Percentiles rank a stretch among this genome's conserved stretches.
These are phyloP conservation scores for Tuber borchii DNA, from an alignment of 495 filamentous ascomycete species.

Conservation along the genomic window DNA sequence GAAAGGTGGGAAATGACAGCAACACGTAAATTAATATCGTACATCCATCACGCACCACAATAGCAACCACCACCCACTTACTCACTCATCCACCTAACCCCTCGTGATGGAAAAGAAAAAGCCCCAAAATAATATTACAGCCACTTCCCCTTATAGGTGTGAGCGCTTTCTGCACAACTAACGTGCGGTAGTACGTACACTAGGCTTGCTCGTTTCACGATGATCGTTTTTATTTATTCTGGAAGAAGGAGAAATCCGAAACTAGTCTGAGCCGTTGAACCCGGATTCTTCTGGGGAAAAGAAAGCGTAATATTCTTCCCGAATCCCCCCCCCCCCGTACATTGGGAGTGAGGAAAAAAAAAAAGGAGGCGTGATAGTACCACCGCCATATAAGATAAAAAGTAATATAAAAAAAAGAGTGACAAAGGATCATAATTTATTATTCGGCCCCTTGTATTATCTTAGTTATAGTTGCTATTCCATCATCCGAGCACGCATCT, in stretches of 20 bases:
- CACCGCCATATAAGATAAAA: background rate
- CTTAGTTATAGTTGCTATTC: background rate
- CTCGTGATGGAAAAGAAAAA: background rate
- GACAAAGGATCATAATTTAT: background rate
- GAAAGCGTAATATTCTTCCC: too few relatives aligned
- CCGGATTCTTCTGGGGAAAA: background rate
- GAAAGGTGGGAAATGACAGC: background rate
- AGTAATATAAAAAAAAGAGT: background rate
- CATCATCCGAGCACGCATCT: background rate
- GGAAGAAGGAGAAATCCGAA: background rate
- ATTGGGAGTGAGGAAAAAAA: background rate
- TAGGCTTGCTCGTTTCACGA: background rate
- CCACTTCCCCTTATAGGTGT: conserved; percentile 1
- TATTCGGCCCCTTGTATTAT: background rate
- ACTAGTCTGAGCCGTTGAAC: background rate
- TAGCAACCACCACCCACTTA: background rate
- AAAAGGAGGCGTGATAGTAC: background rate
- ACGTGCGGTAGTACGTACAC: background rate
- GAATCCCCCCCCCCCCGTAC: background rate
- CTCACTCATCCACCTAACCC: background rate
- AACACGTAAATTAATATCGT: background rate
- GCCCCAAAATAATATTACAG: conserved; percentile 4
- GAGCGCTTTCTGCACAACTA: background rate
- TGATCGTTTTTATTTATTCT: background rate
- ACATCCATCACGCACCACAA: background rate